A percentile compares a stretch with the other conserved stretches of the same genome.
Conservation (phyloP, 257 asterid species). For the Solanum chiquidenum region DNA sequence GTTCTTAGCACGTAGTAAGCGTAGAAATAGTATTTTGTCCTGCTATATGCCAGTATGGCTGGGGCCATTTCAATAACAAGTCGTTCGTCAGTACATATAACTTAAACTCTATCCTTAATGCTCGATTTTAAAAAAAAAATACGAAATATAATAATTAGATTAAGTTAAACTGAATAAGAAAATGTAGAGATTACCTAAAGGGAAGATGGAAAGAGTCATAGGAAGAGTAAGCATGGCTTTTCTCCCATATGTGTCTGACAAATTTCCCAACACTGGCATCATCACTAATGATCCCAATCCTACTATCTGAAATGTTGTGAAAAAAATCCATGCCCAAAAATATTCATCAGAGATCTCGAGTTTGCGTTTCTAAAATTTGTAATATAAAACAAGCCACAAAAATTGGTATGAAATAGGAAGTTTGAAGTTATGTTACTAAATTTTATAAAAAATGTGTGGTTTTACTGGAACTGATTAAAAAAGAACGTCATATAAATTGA, state of each 20-base stretch:
- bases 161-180: not conserved
- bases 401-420: not conserved
- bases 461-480: not conserved
- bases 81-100: not conserved
- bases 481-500: not conserved
- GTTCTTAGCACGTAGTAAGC: conserved; percentile 59
- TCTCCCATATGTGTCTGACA: conserved; percentile 79
- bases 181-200: conserved; percentile 32
- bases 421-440: not conserved
- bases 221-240: conserved; percentile 74
- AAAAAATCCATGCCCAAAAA: not conserved
- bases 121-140: no score
- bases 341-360: not conserved
- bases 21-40: conserved; percentile 52
- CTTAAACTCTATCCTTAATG: not conserved
- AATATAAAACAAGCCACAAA: not conserved
- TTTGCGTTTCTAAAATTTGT: not conserved
- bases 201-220: conserved; percentile 62
- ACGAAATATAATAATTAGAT: not conserved
- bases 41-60: conserved; percentile 67
- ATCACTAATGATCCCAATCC: conserved; percentile 80
- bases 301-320: conserved; percentile 35
- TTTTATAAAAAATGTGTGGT: not conserved
- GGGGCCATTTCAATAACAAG: not conserved
- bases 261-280: conserved; percentile 84